Percentiles rank a stretch among this genome's conserved stretches.
Evolutionary conservation across 1,284 basidiomycete species (phyloP).

Genomic region (Laetiporus sulphureus): DNA sequence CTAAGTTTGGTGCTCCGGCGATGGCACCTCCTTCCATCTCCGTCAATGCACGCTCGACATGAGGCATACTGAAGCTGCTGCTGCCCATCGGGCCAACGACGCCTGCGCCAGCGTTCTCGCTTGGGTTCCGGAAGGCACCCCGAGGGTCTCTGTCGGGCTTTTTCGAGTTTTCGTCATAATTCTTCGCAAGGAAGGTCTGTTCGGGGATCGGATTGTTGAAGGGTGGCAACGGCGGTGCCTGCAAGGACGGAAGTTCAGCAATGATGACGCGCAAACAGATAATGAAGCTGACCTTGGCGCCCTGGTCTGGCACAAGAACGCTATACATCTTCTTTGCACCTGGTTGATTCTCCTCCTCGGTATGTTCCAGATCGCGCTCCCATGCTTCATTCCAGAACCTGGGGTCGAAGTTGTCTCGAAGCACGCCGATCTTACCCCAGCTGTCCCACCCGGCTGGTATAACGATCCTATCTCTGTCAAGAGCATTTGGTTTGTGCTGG

Average conservation of each 20-base stretch:
- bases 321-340: constrained; percentile 56
- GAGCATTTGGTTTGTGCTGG: constrained; percentile 78
- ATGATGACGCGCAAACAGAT: background rate
- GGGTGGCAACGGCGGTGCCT: constrained; percentile 64
- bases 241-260: background rate
- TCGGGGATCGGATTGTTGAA: constrained; percentile 78
- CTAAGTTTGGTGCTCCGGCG: constrained; percentile 16
- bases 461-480: constrained; percentile 89
- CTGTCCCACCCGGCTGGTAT: constrained; percentile 97
- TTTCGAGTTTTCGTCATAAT: constrained; percentile 85
- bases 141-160: constrained; percentile 85
- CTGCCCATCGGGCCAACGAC: constrained; percentile 88
- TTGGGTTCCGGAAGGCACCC: constrained; percentile 75
- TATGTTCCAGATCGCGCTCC: constrained; percentile 58
- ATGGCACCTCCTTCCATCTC: constrained; percentile 74
- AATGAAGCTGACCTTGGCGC: constrained; percentile 47
- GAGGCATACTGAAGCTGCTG: constrained; percentile 76
- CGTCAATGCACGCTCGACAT: constrained; percentile 77
- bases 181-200: constrained; percentile 80
- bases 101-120: constrained; percentile 51
- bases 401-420: constrained; percentile 90
- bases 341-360: constrained; percentile 32
- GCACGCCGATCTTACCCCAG: constrained; percentile 91
- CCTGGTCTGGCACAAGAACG: constrained; percentile 64
- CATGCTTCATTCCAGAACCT: constrained; percentile 78